phyloP scores from a whole-genome alignment of 805 yeast genomes.

The Candida vartiovaarae region DNA sequence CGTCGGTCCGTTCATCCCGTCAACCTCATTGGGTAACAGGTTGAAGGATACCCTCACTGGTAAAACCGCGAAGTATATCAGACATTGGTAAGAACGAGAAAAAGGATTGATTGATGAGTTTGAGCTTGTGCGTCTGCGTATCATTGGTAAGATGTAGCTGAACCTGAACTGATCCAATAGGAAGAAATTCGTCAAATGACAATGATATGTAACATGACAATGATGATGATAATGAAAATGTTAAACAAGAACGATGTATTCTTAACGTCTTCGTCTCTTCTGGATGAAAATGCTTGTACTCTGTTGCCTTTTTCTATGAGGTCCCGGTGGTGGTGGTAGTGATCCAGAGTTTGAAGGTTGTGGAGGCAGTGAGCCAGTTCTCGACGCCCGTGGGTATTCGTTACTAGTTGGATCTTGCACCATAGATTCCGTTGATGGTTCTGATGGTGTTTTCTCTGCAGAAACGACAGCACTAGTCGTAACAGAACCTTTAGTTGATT shows the following conservation, averaged over 20 bases:
- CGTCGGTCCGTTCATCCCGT: not conserved
- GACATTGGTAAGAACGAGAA: slow-evolving; percentile 3
- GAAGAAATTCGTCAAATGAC: too few species aligned
- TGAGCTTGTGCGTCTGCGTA: too few species aligned
- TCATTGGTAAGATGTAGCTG: too few species aligned
- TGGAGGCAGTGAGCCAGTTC: slow-evolving; percentile 14
- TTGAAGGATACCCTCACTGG: slow-evolving; percentile 9
- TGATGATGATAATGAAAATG: too few species aligned
- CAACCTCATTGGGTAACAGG: slow-evolving; percentile 5
- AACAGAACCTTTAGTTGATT: too few species aligned
- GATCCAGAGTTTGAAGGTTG: slow-evolving; percentile 13
- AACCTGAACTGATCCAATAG: too few species aligned
- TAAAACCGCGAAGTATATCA: not conserved
- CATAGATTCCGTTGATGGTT: too few species aligned
- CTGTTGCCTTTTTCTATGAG: slow-evolving; percentile 6
- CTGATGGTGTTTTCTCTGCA: too few species aligned
- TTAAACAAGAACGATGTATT: not conserved
- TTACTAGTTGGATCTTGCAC: too few species aligned
- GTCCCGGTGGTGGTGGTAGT: slow-evolving; percentile 5
- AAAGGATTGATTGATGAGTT: slow-evolving; percentile 2
- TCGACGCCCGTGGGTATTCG: slow-evolving; percentile 5
- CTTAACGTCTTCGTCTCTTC: slow-evolving; percentile 4
- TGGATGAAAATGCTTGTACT: slow-evolving; percentile 6
- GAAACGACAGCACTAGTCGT: too few species aligned
- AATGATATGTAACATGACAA: too few species aligned